Evolutionary conservation across 2,329 filamentous ascomycete genomes (phyloP).

Genomic region (Ophiostoma quercus): DNA sequence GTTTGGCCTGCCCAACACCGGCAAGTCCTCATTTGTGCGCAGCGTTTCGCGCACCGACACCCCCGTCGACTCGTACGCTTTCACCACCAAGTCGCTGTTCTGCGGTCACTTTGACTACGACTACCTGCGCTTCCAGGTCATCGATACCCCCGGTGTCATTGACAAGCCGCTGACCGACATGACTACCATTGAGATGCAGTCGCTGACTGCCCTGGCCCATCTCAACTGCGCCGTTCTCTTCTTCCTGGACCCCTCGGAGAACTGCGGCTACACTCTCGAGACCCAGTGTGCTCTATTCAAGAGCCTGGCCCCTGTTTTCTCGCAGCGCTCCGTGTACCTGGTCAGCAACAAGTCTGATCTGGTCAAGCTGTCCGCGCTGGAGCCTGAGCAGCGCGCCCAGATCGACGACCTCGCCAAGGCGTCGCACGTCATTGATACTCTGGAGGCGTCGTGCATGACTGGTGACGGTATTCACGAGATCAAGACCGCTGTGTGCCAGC

Average conservation of each 20-base stretch:
- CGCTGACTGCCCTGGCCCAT: conserved; percentile 95
- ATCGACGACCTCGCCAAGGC: conserved; percentile 27
- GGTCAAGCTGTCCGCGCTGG: conserved; percentile 77
- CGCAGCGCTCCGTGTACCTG: conserved; percentile 94
- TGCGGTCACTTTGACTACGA: conserved; percentile 98
- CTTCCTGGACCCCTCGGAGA: conserved; percentile 96
- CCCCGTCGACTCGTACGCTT: conserved; percentile 95
- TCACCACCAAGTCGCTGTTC: conserved; percentile 90
- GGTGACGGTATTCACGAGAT: conserved; percentile 90
- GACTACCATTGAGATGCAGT: conserved; percentile 99
- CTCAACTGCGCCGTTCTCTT: conserved; percentile 91
- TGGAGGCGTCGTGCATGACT: conserved; percentile 92
- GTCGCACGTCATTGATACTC: conserved; percentile 81
- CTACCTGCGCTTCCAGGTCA: conserved; percentile 74
- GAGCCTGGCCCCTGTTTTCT: conserved; percentile 93
- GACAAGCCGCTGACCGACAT: conserved; percentile 98
- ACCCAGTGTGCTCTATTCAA: conserved; percentile 94
- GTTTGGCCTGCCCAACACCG: conserved; percentile 95
- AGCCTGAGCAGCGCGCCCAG: conserved; percentile 63
- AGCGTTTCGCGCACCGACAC: conserved; percentile 92
- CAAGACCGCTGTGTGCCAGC: conserved; percentile 91
- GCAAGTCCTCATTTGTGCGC: conserved; percentile 92
- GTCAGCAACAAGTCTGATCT: conserved; percentile 99
- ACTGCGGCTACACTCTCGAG: conserved; percentile 89
- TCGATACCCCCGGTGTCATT: conserved; percentile 96